These are phyloP conservation scores for Eragrostis tef DNA, from an alignment of 202 grass and related monocot species.

Conservation along the genomic window DNA sequence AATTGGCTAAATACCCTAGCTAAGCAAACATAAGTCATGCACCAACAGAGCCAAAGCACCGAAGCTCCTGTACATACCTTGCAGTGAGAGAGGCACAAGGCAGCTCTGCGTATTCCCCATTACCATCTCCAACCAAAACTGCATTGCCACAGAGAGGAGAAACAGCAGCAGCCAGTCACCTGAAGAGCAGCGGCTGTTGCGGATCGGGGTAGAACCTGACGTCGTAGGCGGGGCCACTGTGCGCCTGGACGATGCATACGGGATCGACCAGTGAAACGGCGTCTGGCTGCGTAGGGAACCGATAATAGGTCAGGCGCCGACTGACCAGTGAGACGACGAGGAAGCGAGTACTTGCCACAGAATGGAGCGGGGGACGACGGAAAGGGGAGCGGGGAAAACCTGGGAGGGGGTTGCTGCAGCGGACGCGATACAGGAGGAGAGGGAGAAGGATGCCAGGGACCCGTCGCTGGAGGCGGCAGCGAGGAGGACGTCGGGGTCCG, in stretches of 20 bases:
- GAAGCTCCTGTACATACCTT: conserved; percentile 51
- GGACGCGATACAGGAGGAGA: conserved; percentile 63
- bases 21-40: neutral
- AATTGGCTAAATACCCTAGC: neutral
- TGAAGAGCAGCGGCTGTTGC: conserved; percentile 68
- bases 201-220: conserved; percentile 69
- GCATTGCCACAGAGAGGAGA: neutral
- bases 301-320: neutral
- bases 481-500: conserved; percentile 60
- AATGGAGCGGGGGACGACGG: neutral
- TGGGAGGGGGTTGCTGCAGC: conserved; percentile 39
- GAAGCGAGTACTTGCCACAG: neutral
- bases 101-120: conserved; percentile 50
- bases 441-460: conserved; percentile 69
- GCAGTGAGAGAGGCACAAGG: conserved; percentile 51
- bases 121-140: neutral
- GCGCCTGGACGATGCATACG: conserved; percentile 69
- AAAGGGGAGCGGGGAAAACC: conserved; percentile 17
- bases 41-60: neutral
- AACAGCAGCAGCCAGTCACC: conserved; percentile 45
- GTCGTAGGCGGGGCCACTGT: conserved; percentile 75
- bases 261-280: conserved; percentile 48
- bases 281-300: conserved; percentile 23
- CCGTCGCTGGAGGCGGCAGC: conserved; percentile 79
- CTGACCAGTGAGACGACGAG: too few species aligned